Base-by-base conservation (phyloP, 2,329 filamentous ascomycete genomes). In the Aspergillus quadrilineatus region DNA sequence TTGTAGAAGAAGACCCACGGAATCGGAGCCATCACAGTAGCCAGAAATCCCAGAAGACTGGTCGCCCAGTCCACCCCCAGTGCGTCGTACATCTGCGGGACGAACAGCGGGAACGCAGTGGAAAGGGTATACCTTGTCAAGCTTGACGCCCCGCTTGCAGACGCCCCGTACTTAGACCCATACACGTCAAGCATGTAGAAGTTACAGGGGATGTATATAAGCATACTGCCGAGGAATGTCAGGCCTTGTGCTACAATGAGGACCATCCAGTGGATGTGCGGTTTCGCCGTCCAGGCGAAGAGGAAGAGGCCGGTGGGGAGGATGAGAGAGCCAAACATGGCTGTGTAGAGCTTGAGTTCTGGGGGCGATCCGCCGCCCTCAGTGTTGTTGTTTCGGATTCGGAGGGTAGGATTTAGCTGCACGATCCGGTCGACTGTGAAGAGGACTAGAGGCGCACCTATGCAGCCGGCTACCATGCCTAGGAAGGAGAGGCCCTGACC, bases 401-500 rank as follows among this genome's bases (percentile, higher is more conserved):
- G 43, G n/a, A 50, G 54, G 10, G 12, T 48, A 2, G 26, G 42
- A 2, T 29, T 22, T 10, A 34, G 15, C 4, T 44, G 45, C 1
- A 55, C 50, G 34, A 53, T 4, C 3, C n/a, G 15, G 45, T 59
- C 54, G 9, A 56, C 50, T 14, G 32, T 30, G 22, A 59, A 46
- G n/a, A 59, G 54, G 17, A 51, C 4, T 1, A 42, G 2, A 0
- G 57, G 57, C n/a, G 57, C 87, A 45, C 90, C 69, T 4, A 91
- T 56, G 70, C 89, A 84, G 44, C 90, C 90, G 3, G 79, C 61
- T 45, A 91, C 84, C 84, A 96, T 89, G 54, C 89, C 90, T 60
- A 96, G 88, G 73, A 91, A 96, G 4, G 89, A 85, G 5, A 96
- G 80, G 1, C 90, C 90, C 1, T 85, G 82, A 15, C 87, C 73